Evolutionary conservation across 163 green algal species (phyloP).

Genomic region (Scenedesmus sp.): DNA sequence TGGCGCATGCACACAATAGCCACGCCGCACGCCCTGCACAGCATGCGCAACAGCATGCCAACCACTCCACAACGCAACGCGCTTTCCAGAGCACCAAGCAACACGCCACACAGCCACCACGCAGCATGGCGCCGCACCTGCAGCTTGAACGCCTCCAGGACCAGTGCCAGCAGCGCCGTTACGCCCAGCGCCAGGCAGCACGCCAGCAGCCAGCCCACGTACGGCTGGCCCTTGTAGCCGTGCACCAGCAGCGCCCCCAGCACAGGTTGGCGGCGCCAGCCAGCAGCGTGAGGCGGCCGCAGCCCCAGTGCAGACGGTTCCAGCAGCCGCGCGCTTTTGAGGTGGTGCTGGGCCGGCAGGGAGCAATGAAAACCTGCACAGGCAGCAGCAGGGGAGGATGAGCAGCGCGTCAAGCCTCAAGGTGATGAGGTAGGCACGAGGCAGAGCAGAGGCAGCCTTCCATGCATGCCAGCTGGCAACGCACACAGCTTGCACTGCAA

Average conservation of each 20-base stretch:
- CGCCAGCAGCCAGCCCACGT: constrained; percentile 41
- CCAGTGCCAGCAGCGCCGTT: neutral
- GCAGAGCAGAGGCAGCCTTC: too few species aligned
- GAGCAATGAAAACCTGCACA: constrained; percentile 13
- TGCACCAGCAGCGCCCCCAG: constrained; percentile 39
- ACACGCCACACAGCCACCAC: neutral
- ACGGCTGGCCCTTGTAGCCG: constrained; percentile 31
- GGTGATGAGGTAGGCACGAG: too few species aligned
- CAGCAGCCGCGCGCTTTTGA: neutral
- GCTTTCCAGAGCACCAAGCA: neutral
- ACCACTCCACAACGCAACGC: neutral
- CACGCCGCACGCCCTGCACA: too few species aligned
- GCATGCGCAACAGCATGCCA: neutral
- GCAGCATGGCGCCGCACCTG: neutral
- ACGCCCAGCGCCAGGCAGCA: constrained; percentile 5
- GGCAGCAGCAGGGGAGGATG: neutral
- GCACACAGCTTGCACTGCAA: too few species aligned
- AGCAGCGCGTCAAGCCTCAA: too few species aligned
- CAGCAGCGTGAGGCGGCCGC: constrained; percentile 14
- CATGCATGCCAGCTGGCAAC: too few species aligned
- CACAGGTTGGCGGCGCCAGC: constrained; percentile 31
- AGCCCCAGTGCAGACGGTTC: constrained; percentile 27
- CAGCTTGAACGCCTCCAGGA: constrained; percentile 51
- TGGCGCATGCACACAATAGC: too few species aligned
- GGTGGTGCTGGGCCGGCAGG: neutral